phyloP scores from a whole-genome alignment of 169 alveolate species.

The Babesia ovata region DNA sequence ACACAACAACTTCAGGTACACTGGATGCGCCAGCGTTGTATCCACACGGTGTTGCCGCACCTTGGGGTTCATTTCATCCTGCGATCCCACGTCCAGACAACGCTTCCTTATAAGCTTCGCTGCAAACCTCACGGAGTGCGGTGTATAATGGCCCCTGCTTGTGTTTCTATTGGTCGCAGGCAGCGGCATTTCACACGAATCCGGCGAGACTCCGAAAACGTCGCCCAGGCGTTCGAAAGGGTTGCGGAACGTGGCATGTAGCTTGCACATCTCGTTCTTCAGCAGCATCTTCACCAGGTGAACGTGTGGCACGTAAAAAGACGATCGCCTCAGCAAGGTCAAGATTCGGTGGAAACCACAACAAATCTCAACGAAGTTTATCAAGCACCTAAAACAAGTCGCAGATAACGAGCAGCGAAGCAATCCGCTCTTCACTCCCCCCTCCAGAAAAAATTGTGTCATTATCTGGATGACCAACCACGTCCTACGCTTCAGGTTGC shows the following conservation, averaged over 20 bases:
- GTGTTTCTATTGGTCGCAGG: background rate
- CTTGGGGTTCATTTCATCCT: background rate
- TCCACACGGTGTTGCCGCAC: slow-evolving; percentile 2
- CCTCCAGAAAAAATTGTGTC: slow-evolving; percentile 39
- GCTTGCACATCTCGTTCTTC: slow-evolving; percentile 41
- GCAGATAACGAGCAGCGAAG: slow-evolving; percentile 34
- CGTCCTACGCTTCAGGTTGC: background rate
- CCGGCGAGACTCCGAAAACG: background rate
- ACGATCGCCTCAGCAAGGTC: slow-evolving; percentile 11
- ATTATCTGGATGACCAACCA: slow-evolving; percentile 42
- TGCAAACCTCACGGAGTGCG: slow-evolving; percentile 9
- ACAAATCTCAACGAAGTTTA: slow-evolving; percentile 21
- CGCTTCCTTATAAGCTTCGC: slow-evolving; percentile 21
- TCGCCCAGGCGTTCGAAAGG: background rate
- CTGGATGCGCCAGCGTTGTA: slow-evolving; percentile 3
- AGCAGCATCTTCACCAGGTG: slow-evolving; percentile 39
- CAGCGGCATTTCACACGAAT: background rate
- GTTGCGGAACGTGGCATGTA: slow-evolving; percentile 25
- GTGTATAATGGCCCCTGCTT: slow-evolving; percentile 3
- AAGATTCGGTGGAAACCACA: slow-evolving; percentile 23
- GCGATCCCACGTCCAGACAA: background rate
- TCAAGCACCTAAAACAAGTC: slow-evolving; percentile 42
- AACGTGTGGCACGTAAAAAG: slow-evolving; percentile 32
- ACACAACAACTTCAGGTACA: slow-evolving; percentile 19
- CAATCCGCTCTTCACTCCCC: slow-evolving; percentile 40